Conservation (phyloP, 495 filamentous ascomycete genomes). For the Penicillium canescens region DNA sequence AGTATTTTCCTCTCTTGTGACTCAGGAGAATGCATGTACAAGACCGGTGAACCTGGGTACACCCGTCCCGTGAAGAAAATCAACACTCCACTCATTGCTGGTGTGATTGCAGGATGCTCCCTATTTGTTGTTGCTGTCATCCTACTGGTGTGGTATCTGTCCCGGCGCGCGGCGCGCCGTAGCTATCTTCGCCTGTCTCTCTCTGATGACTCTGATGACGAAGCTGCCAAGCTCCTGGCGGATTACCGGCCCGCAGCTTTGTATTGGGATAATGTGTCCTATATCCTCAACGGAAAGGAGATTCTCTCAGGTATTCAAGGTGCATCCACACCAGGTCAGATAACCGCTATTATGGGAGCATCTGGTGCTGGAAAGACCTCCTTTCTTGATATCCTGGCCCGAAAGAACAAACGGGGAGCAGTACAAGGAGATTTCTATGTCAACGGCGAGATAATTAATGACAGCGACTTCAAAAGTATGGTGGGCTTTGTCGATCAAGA, state of each 20-base stretch:
- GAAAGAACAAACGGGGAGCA: constrained; percentile 92
- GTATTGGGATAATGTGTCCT: constrained; percentile 86
- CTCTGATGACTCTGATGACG: constrained; percentile 87
- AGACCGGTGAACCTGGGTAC: constrained; percentile 90
- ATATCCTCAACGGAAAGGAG: constrained; percentile 80
- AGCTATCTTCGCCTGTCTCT: constrained; percentile 74
- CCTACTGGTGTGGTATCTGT: constrained; percentile 84
- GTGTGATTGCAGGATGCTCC: constrained; percentile 83
- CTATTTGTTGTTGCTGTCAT: constrained; percentile 87
- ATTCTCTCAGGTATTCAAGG: constrained; percentile 82
- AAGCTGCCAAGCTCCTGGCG: constrained; percentile 77
- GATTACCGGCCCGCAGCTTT: constrained; percentile 90
- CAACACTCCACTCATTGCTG: constrained; percentile 94
- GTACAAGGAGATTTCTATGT: constrained; percentile 85
- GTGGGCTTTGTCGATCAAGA: constrained; percentile 98
- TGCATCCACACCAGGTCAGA: constrained; percentile 81
- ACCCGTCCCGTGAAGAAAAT: constrained; percentile 87
- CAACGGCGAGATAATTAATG: constrained; percentile 86
- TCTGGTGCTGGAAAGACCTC: constrained; percentile 97
- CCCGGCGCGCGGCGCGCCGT: constrained; percentile 62
- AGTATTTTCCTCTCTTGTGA: constrained; percentile 83
- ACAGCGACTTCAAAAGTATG: constrained; percentile 85
- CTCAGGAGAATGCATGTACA: constrained; percentile 89
- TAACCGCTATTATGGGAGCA: constrained; percentile 97
- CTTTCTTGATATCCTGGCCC: constrained; percentile 93